phyloP scores from a whole-genome alignment of 768 basidiomycete species.

The Hypholoma sublateritium region DNA sequence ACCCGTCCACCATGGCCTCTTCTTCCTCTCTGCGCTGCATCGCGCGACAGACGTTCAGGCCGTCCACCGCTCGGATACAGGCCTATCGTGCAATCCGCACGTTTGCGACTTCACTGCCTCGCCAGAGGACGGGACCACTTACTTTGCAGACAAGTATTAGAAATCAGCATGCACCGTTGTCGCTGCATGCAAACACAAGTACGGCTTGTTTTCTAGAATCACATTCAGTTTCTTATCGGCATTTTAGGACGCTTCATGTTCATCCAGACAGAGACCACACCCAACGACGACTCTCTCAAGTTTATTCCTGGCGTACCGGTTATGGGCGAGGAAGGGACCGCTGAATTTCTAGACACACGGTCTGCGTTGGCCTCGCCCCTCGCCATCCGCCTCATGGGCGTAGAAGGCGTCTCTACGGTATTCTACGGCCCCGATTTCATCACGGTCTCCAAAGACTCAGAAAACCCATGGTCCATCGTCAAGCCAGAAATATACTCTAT shows the following conservation, averaged over 20 bases:
- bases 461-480: conserved; percentile 82
- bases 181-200: conserved; percentile 14
- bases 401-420: conserved; percentile 84
- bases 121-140: conserved; percentile 1
- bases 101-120: conserved; percentile 12
- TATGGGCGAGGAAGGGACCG: conserved; percentile 84
- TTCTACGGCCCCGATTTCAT: conserved; percentile 99
- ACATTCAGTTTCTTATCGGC: background rate
- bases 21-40: conserved; percentile 19
- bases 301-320: conserved; percentile 94
- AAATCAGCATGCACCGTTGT: conserved; percentile 7
- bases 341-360: conserved; percentile 91
- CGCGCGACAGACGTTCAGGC: conserved; percentile 12
- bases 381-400: conserved; percentile 92
- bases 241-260: conserved; percentile 84
- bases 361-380: conserved; percentile 88
- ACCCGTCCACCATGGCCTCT: conserved; percentile 22
- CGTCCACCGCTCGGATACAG: conserved; percentile 9
- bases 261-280: conserved; percentile 97
- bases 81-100: conserved; percentile 10
- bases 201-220: conserved; percentile 6
- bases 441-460: conserved; percentile 88
- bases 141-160: conserved; percentile 8
- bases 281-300: conserved; percentile 96
- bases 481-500: conserved; percentile 97